Conservation (phyloP, 192 early-diverging fungal species). For the Ambispora gerdemannii region DNA sequence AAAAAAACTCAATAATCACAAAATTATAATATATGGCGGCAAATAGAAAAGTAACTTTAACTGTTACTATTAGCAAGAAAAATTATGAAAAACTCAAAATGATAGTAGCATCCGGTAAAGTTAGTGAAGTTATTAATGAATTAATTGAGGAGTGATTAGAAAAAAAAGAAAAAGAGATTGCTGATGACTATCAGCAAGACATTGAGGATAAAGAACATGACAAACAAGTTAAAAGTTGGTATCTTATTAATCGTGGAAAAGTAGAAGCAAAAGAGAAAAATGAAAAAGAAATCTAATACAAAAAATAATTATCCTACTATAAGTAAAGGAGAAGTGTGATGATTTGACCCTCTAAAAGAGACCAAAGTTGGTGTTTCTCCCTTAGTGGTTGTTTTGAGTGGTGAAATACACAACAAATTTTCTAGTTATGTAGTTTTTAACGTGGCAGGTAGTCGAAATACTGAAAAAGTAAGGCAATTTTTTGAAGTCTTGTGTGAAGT, state of each 20-base stretch:
- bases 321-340: neutral
- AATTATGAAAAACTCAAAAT: neutral
- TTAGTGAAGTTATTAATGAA: neutral
- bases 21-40: neutral
- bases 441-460: neutral
- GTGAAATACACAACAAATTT: neutral
- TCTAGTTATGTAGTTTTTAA: neutral
- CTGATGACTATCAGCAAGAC: neutral
- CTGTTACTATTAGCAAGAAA: neutral
- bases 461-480: neutral
- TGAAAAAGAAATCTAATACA: neutral
- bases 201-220: neutral
- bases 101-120: neutral
- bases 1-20: neutral
- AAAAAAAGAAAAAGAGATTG: neutral
- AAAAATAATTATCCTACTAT: neutral
- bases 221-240: neutral
- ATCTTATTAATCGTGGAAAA: neutral
- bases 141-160: neutral
- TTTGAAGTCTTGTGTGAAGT: neutral
- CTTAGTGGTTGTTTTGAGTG: neutral
- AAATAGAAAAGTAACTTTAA: neutral
- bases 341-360: neutral
- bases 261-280: neutral
- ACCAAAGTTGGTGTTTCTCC: neutral